phyloP scores from a whole-genome alignment of 345 rosid genomes.

The Syzygium aqueum region DNA sequence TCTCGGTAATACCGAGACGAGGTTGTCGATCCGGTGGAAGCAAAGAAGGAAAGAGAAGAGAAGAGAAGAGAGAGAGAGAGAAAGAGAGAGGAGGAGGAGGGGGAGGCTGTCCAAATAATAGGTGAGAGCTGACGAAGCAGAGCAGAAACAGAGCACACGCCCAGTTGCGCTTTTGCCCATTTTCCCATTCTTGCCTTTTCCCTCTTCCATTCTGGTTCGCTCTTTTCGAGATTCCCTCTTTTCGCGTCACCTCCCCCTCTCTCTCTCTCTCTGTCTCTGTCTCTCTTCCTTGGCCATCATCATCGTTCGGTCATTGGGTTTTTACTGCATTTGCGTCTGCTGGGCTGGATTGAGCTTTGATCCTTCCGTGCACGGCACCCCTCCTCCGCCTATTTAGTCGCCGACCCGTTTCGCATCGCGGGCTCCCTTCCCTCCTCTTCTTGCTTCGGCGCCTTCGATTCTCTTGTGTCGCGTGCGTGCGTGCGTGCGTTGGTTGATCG shows the following conservation, averaged over 20 bases:
- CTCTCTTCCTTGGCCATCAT: background rate
- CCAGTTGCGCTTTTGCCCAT: background rate
- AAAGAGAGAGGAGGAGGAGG: background rate
- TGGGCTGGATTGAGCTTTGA: background rate
- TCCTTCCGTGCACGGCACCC: background rate
- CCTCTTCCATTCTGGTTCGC: background rate
- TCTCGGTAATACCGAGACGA: background rate
- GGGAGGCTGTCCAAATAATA: background rate
- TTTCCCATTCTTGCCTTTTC: background rate
- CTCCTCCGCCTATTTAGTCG: background rate
- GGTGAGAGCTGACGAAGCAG: background rate
- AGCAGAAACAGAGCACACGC: background rate
- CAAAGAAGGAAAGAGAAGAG: background rate
- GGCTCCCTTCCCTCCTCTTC: background rate
- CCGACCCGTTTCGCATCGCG: background rate
- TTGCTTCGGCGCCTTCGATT: background rate
- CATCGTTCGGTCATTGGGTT: background rate
- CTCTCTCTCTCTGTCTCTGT: background rate
- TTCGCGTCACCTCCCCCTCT: too few relatives aligned
- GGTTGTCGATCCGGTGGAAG: background rate
- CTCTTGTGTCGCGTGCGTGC: background rate
- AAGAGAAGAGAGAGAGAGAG: too few relatives aligned
- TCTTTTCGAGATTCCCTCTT: background rate
- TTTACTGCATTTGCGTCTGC: background rate
- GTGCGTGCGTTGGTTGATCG: background rate